These are phyloP conservation scores for Cubamyces sp. DNA, from an alignment of 768 basidiomycete genomes.

Conservation along the genomic window DNA sequence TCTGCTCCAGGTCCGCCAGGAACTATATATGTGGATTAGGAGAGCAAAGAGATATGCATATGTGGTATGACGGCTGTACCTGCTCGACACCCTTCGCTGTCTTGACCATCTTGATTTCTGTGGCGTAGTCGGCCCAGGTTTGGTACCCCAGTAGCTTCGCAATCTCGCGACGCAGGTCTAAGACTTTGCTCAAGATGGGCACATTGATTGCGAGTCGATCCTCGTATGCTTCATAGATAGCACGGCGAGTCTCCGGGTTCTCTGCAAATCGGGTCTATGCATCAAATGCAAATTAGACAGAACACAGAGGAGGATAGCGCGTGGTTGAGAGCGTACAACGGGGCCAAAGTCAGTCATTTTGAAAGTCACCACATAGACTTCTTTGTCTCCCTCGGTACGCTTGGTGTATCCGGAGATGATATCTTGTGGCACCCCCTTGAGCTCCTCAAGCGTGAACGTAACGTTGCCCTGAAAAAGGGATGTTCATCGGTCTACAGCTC, in stretches of 20 bases:
- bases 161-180: constrained; percentile 71
- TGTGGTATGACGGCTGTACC: constrained; percentile 36
- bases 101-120: constrained; percentile 88
- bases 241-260: constrained; percentile 66
- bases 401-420: constrained; percentile 80
- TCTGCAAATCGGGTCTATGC: constrained; percentile 62
- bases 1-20: constrained; percentile 72
- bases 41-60: background rate
- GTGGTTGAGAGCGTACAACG: constrained; percentile 47
- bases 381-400: constrained; percentile 58
- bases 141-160: constrained; percentile 70
- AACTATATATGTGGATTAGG: constrained; percentile 50
- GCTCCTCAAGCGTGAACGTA: constrained; percentile 69
- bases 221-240: constrained; percentile 70
- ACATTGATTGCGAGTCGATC: constrained; percentile 69
- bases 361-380: constrained; percentile 73
- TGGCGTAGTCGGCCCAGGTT: constrained; percentile 83
- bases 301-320: background rate
- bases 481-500: background rate
- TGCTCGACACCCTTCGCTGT: constrained; percentile 60
- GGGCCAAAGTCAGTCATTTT: constrained; percentile 85
- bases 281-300: background rate
- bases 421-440: constrained; percentile 80
- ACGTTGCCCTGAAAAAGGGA: constrained; percentile 52
- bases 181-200: constrained; percentile 65